phyloP scores from a whole-genome alignment of 352 stramenopile species.

The Phytophthora aleatoria region DNA sequence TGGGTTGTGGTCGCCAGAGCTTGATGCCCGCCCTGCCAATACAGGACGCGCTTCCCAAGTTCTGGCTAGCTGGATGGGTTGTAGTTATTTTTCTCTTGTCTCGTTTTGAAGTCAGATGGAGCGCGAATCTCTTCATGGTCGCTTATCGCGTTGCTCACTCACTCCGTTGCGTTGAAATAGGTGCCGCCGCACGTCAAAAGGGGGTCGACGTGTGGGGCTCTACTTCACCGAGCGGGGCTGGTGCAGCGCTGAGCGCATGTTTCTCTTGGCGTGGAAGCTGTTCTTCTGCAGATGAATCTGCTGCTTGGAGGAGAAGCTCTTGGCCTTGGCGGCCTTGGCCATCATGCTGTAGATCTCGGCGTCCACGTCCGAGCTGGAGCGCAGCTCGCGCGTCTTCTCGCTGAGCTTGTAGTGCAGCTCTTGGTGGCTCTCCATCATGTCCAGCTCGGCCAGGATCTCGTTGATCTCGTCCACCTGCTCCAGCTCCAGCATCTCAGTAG shows the following conservation, averaged over 20 bases:
- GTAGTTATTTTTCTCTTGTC: conserved; percentile 21
- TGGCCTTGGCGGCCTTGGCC: conserved; percentile 54
- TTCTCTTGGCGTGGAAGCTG: conserved; percentile 51
- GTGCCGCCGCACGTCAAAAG: conserved; percentile 34
- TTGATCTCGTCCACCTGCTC: conserved; percentile 85
- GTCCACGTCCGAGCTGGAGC: conserved; percentile 57
- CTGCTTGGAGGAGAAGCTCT: conserved; percentile 42
- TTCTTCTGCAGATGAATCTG: conserved; percentile 38
- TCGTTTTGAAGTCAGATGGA: conserved; percentile 30
- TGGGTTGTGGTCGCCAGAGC: conserved; percentile 14
- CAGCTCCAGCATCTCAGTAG: conserved; percentile 65
- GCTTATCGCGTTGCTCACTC: conserved; percentile 27
- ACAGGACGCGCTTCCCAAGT: conserved; percentile 7
- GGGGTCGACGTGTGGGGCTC: conserved; percentile 17
- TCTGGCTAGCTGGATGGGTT: conserved; percentile 26
- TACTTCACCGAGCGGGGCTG: conserved; percentile 80
- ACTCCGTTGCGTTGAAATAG: conserved; percentile 37
- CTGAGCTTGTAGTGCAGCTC: conserved; percentile 65
- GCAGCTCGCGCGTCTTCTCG: conserved; percentile 63
- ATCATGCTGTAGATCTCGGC: conserved; percentile 63
- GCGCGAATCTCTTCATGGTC: conserved; percentile 29
- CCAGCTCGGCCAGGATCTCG: conserved; percentile 75
- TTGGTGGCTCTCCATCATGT: conserved; percentile 79
- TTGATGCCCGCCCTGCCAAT: conserved; percentile 15
- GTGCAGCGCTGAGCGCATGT: conserved; percentile 57